Evolutionary conservation across 73 alveolate genomes (phyloP).

Genomic region (Blepharisma stoltei): DNA sequence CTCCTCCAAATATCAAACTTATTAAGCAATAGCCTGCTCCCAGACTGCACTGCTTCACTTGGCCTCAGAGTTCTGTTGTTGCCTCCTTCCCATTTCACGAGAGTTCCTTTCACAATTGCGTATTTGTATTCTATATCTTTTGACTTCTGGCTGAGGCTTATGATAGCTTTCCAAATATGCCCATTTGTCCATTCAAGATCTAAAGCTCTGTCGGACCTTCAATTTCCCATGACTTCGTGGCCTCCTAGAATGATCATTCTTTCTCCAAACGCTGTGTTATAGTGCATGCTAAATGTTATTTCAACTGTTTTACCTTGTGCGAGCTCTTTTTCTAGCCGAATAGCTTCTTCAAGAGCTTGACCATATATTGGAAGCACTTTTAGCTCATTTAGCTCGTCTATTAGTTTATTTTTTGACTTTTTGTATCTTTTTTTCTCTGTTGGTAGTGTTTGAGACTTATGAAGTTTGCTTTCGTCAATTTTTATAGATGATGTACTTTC

Average conservation of each 20-base stretch:
- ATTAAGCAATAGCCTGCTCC: background rate
- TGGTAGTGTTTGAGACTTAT: no score
- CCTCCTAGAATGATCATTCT: background rate
- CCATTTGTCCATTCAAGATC: conserved; percentile 22
- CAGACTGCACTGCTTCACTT: background rate
- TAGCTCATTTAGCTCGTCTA: no score
- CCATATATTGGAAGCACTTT: no score
- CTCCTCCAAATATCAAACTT: no score
- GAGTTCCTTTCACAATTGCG: background rate
- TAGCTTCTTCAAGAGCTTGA: no score
- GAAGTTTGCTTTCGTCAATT: no score
- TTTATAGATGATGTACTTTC: no score
- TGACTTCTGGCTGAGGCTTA: background rate
- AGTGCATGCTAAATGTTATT: background rate
- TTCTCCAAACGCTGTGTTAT: background rate
- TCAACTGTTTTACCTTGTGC: no score
- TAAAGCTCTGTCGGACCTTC: background rate
- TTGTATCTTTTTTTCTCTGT: no score
- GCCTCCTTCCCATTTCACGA: conserved; percentile 3
- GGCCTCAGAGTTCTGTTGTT: background rate
- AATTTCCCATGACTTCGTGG: background rate
- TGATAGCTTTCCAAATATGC: background rate
- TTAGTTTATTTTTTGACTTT: no score
- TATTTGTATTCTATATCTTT: conserved; percentile 16
- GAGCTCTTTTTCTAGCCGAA: no score